phyloP scores from a whole-genome alignment of 1,284 basidiomycete species.

The Trametes versicolor region DNA sequence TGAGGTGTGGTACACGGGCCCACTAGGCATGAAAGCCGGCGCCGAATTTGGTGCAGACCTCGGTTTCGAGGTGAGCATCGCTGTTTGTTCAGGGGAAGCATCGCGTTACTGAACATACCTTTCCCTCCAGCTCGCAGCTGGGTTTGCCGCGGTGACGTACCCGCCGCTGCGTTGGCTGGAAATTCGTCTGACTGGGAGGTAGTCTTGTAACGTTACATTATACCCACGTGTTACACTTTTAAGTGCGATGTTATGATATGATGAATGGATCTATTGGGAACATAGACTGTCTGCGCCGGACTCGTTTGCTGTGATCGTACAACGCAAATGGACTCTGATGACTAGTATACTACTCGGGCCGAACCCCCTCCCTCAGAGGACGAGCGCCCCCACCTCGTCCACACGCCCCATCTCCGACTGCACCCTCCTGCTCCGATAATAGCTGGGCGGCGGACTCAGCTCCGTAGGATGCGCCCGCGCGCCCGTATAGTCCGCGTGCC shows the following conservation, averaged over 20 bases:
- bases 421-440: conserved; percentile 23
- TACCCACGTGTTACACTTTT: too few species aligned
- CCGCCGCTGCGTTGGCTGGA: conserved; percentile 56
- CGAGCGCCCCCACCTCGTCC: conserved; percentile 27
- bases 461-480: not conserved
- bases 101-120: not conserved
- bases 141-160: conserved; percentile 53
- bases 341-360: too few species aligned
- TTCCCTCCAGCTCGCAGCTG: conserved; percentile 51
- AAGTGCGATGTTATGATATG: not conserved
- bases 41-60: conserved; percentile 59
- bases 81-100: not conserved
- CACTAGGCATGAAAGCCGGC: conserved; percentile 55
- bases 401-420: conserved; percentile 19
- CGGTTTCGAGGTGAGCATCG: conserved; percentile 60
- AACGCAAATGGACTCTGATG: too few species aligned
- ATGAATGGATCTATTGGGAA: not conserved
- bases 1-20: conserved; percentile 63
- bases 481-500: not conserved
- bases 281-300: not conserved
- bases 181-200: conserved; percentile 53
- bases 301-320: too few species aligned
- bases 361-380: not conserved
- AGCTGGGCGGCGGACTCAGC: conserved; percentile 33
- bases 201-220: conserved; percentile 1